phyloP scores from a whole-genome alignment of 768 basidiomycete genomes.

The Collybia sordida region DNA sequence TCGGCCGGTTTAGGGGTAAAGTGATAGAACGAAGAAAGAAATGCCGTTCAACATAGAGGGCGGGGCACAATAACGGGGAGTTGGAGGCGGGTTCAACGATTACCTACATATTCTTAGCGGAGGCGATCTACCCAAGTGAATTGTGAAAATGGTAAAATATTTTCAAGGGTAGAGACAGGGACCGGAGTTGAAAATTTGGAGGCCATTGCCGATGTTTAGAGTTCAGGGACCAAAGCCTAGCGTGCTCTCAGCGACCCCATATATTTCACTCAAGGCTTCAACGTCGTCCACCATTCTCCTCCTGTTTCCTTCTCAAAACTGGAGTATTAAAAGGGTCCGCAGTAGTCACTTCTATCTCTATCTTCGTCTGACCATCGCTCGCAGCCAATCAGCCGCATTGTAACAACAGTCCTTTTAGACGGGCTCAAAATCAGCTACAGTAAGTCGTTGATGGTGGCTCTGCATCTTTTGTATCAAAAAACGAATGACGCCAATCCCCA shows the following conservation, averaged over 20 bases:
- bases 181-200: conserved; percentile 52
- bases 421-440: conserved; percentile 73
- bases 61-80: no score
- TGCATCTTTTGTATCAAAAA: conserved; percentile 20
- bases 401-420: conserved; percentile 83
- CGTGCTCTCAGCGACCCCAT: conserved; percentile 41
- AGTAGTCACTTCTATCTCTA: conserved; percentile 17
- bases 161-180: conserved; percentile 30
- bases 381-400: conserved; percentile 59
- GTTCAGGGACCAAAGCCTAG: conserved; percentile 45
- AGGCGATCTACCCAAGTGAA: conserved; percentile 8
- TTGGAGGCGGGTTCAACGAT: no score
- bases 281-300: conserved; percentile 30
- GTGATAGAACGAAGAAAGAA: no score
- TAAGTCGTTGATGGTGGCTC: conserved; percentile 34
- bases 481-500: conserved; percentile 24
- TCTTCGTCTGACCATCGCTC: conserved; percentile 15
- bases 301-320: conserved; percentile 32
- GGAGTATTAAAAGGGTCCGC: conserved; percentile 53
- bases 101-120: no score
- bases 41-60: no score
- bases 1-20: no score
- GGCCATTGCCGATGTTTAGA: conserved; percentile 47
- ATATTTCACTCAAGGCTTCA: conserved; percentile 38
- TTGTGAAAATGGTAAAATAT: conserved; percentile 23